Evolutionary conservation across 371 early-diverging fungal genomes (phyloP).

Genomic region (Rhizopus microsporus): DNA sequence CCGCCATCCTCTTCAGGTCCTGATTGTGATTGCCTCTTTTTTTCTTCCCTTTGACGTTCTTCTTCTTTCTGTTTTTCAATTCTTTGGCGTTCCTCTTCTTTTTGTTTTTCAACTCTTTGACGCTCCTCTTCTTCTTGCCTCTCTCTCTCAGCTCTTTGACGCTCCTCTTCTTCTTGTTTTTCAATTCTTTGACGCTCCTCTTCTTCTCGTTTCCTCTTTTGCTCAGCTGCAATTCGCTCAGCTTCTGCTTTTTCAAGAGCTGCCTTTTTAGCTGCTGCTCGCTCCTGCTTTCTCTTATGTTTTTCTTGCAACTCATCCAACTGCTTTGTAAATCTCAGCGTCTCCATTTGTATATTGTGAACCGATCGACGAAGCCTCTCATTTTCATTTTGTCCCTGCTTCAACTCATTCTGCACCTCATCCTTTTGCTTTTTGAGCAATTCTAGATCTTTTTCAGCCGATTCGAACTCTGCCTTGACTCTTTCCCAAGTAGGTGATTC

Average conservation of each 20-base stretch:
- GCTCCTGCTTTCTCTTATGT: conserved; percentile 27
- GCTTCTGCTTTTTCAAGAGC: conserved; percentile 8
- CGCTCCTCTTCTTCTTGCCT: conserved; percentile 7
- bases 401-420: conserved; percentile 23
- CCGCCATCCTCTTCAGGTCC: not conserved
- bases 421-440: conserved; percentile 20
- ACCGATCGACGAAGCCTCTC: conserved; percentile 37
- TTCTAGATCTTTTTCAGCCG: conserved; percentile 28
- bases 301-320: conserved; percentile 29
- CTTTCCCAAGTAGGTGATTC: conserved; percentile 33
- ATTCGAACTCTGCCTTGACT: conserved; percentile 17
- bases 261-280: conserved; percentile 15
- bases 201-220: conserved; percentile 25
- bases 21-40: no score
- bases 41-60: not conserved
- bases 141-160: not conserved
- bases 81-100: conserved; percentile 16
- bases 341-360: conserved; percentile 45
- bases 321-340: conserved; percentile 20
- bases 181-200: not conserved
- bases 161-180: conserved; percentile 9
- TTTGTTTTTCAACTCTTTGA: not conserved
- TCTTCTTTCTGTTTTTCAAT: not conserved
- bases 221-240: conserved; percentile 14
- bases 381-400: conserved; percentile 36